Conservation (phyloP, 208 protist species). For the Acanthamoeba lugdunensis region DNA sequence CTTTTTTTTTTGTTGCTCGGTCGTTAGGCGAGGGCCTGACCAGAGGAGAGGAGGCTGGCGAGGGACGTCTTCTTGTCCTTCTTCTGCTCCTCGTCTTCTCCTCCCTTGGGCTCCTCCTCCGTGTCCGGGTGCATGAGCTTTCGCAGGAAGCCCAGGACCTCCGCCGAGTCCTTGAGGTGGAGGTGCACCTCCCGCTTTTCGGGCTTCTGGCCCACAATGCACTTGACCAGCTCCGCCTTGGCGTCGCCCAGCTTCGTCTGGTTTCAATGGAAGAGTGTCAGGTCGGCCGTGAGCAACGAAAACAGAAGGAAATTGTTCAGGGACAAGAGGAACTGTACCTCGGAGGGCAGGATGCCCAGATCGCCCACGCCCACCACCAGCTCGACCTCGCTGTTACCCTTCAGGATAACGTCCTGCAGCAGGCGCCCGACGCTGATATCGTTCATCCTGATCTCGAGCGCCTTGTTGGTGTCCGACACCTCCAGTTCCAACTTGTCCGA, state of each 20-base stretch:
- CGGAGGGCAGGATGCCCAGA: constrained; percentile 9
- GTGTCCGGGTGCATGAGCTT: neutral
- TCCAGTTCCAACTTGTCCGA: constrained; percentile 13
- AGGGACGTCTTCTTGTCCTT: constrained; percentile 5
- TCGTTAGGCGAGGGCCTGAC: neutral
- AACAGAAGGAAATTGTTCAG: neutral
- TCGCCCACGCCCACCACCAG: constrained; percentile 29
- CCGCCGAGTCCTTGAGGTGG: constrained; percentile 36
- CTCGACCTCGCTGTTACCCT: neutral
- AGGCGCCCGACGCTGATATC: constrained; percentile 22
- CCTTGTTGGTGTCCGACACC: constrained; percentile 58
- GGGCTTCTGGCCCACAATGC: constrained; percentile 59
- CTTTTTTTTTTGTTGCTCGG: neutral
- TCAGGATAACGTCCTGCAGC: neutral
- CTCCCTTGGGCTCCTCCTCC: neutral
- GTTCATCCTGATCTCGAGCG: constrained; percentile 39
- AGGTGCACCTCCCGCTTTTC: constrained; percentile 13
- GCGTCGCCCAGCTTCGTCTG: neutral
- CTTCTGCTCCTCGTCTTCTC: neutral
- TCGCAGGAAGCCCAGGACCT: constrained; percentile 32
- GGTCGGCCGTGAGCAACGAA: neutral
- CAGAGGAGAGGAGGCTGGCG: neutral
- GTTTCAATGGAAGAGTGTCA: too few relatives aligned
- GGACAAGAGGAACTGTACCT: neutral
- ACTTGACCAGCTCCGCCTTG: neutral